Percentiles rank a stretch among this genome's conserved stretches.
These are phyloP conservation scores for Scedosporium apiospermum DNA, from an alignment of 2,329 filamentous ascomycete species.

Conservation along the genomic window DNA sequence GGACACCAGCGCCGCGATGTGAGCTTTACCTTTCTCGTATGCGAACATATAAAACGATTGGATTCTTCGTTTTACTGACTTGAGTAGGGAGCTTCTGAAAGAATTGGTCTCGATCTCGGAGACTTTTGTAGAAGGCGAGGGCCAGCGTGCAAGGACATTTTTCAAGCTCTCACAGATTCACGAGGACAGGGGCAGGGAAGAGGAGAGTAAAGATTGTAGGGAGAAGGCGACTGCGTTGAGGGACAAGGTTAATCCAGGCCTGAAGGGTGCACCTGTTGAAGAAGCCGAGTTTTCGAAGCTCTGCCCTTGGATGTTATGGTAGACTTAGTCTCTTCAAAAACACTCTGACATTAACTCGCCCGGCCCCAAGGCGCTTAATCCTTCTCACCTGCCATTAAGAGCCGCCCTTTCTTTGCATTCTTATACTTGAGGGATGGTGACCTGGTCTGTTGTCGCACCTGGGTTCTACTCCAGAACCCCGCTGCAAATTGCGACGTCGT, in stretches of 20 bases:
- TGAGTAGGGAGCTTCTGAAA: conserved; percentile 12
- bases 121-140: conserved; percentile 14
- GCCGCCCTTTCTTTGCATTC: too few species aligned
- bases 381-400: too few species aligned
- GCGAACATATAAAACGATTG: background rate
- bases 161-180: conserved; percentile 14
- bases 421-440: too few species aligned
- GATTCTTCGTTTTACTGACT: background rate
- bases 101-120: conserved; percentile 14
- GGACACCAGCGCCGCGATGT: conserved; percentile 13
- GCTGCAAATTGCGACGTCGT: too few species aligned
- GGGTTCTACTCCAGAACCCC: too few species aligned
- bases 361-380: too few species aligned
- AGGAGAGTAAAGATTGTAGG: background rate
- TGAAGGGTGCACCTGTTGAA: conserved; percentile 12
- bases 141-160: conserved; percentile 14
- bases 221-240: conserved; percentile 10
- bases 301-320: conserved; percentile 15
- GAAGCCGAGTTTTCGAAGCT: conserved; percentile 13
- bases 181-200: background rate
- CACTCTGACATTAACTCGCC: too few species aligned
- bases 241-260: conserved; percentile 9
- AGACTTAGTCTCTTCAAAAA: background rate
- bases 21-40: conserved; percentile 8
- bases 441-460: too few species aligned